A percentile compares a stretch with the other conserved stretches of the same genome.
phyloP scores from a whole-genome alignment of 257 asterid species.

The Nyctanthes arbortristis region DNA sequence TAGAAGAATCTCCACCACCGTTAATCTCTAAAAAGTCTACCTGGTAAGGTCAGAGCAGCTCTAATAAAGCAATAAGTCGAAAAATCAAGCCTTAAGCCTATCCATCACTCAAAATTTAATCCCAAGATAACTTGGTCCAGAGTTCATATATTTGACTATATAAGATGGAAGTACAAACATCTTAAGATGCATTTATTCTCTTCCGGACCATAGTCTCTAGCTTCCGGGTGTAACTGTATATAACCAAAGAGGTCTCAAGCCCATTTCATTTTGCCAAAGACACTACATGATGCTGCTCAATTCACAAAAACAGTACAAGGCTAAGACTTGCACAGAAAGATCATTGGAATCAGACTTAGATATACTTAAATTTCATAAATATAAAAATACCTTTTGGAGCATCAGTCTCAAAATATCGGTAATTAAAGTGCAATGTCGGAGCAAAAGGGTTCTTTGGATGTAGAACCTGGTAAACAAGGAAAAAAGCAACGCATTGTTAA shows the following conservation, averaged over 20 bases:
- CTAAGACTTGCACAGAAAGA: neutral
- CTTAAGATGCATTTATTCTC: slow-evolving; percentile 4
- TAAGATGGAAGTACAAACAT: slow-evolving; percentile 9
- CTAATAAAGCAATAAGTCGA: slow-evolving; percentile 8
- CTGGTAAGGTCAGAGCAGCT: slow-evolving; percentile 9
- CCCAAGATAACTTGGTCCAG: neutral
- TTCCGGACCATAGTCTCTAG: slow-evolving; percentile 10
- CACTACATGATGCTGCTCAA: neutral
- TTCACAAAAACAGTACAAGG: neutral
- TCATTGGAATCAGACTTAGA: neutral
- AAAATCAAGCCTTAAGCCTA: neutral
- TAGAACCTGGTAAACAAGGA: slow-evolving; percentile 59
- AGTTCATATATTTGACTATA: slow-evolving; percentile 9
- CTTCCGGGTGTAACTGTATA: slow-evolving; percentile 3
- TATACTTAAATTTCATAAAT: slow-evolving; percentile 10
- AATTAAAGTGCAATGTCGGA: slow-evolving; percentile 93
- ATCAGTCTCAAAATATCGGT: slow-evolving; percentile 95
- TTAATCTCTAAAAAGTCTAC: neutral
- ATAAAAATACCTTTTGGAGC: slow-evolving; percentile 71
- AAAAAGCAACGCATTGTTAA: slow-evolving; percentile 15
- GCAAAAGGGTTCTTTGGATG: slow-evolving; percentile 99
- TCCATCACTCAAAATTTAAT: neutral
- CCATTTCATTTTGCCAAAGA: neutral
- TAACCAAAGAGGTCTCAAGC: slow-evolving; percentile 8
- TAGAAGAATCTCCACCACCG: neutral